Base-by-base conservation (phyloP, 257 asterid genomes). In the Handroanthus guayacan region DNA sequence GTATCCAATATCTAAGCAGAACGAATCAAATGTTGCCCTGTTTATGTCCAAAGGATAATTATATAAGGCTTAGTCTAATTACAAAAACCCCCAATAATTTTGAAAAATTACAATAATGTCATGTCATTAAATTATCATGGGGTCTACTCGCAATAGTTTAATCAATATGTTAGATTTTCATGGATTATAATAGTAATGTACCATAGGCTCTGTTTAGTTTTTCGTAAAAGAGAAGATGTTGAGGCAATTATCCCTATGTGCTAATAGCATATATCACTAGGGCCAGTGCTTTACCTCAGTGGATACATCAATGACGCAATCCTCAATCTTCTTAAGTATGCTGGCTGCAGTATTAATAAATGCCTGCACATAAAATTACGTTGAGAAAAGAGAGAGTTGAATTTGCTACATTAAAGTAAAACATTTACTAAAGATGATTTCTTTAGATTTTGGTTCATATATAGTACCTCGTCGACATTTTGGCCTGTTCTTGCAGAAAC, bases 401-500 rank as follows among this genome's bases (percentile, higher is more conserved):
- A 8, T 18, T 20, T 41, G 37, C 50, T 4, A 55, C 7, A 14
- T 8, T 47, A 54, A 25, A 17, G 20, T 37, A 20, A 13, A 44
- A 57, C 52, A 57, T n/a, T 37, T 14, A 18, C 25, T 36, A 71
- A 57, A 50, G 60, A n/a, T n/a, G n/a, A n/a, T n/a, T 7, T 56
- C 60, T 36, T 34, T 20, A 20, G 63, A 10, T 47, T 72, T 5
- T 41, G 38, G 13, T 39, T 16, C 20, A 51, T 55, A 6, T 47
- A 39, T 31, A 10, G 79, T 47, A 89, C 97, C 96, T 88, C 92
- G 80, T 91, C 94, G 11, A 91, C 96, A 79, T 88, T 91, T 76
- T 88, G 94, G n/a, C 92, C 91, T 51, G 97, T 89, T 86, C 94
- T 89, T 52, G 97, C 95, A 72, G 93, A 91, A 14, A 89, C 90